A percentile compares a stretch with the other conserved stretches of the same genome.
Conservation (phyloP, 2,329 filamentous ascomycete species). For the Microcyclosporella mali region DNA sequence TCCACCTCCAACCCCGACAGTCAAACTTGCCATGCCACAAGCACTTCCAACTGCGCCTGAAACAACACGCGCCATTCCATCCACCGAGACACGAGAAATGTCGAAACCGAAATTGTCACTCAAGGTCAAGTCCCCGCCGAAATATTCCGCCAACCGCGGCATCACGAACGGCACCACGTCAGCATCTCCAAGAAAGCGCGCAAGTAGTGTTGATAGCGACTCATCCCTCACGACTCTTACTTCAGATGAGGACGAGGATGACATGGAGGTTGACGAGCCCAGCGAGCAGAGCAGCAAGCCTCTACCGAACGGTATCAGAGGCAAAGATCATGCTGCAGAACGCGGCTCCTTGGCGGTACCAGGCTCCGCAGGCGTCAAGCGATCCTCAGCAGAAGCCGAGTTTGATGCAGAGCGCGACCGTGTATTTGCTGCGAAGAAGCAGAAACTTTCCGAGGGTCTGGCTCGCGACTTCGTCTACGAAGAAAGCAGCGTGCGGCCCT, state of each 20-base stretch:
- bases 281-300: conserved; percentile 6
- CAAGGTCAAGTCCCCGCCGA: conserved; percentile 26
- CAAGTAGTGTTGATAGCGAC: conserved; percentile 23
- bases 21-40: conserved; percentile 14
- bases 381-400: conserved; percentile 33
- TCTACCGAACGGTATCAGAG: conserved; percentile 18
- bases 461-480: conserved; percentile 25
- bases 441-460: conserved; percentile 26
- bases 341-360: conserved; percentile 25
- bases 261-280: conserved; percentile 20
- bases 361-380: conserved; percentile 20
- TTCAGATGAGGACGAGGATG: conserved; percentile 26
- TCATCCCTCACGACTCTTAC: conserved; percentile 33
- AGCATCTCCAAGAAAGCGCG: conserved; percentile 23
- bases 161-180: conserved; percentile 20
- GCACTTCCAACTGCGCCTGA: conserved; percentile 4
- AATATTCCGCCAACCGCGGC: conserved; percentile 14
- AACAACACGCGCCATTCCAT: conserved; percentile 21
- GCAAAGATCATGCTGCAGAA: conserved; percentile 26
- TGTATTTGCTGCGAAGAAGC: conserved; percentile 29
- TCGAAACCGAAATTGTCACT: conserved; percentile 27
- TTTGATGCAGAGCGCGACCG: conserved; percentile 26
- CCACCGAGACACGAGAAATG: conserved; percentile 26
- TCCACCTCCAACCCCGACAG: conserved; percentile 13
- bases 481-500: conserved; percentile 30